Base-by-base conservation (phyloP, 306 rosid genomes). In the Dalbergia cultrata region DNA sequence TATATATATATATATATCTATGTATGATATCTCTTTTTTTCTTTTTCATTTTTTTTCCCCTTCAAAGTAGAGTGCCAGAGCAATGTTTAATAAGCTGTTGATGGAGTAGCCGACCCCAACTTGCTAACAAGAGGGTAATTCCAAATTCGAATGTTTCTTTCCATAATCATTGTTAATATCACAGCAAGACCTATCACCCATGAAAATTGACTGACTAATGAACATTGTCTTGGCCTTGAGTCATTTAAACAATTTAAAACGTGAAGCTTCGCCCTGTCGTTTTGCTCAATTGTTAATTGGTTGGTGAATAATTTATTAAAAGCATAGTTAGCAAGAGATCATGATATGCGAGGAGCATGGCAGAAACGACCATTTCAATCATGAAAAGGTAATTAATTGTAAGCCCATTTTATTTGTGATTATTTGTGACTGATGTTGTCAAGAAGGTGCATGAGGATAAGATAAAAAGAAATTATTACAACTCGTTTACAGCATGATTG, bases 151-250 rank as follows among this genome's bases (percentile, higher is more conserved):
- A 52, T 39, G 9, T 33, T 41, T 49, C 56, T 45, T 16, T 72
- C 21, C 63, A 33, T 6, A 67, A 74, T 67, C 67, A 49, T 74
- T 67, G 77, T 45, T 66, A 58, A 67, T 58, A 72, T 72, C 73
- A 76, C 72, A 72, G 21, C 14, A 16, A 21, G 34, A 53, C 57
- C 45, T 35, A 14, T 13, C 19, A 73, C 57, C 50, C 21, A 21
- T 9, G 74, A 74, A 66, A 72, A 11, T 72, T 72, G 80, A 57
- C 58, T 56, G 21, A 17, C 33, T 47, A 47, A 16, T 47, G 3
- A 52, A 52, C 6, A 80, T 16, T 78, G 49, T 62, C 31, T 54
- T 75, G 59, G 39, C 70, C 60, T 59, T 75, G 35, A 34, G 67
- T 63, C 33, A 49, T 50, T 80, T 35, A 50, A 19, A 43, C 13